A percentile compares a stretch with the other conserved stretches of the same genome.
These are phyloP conservation scores for Wakefieldia striispora DNA, from an alignment of 768 basidiomycete species.

Conservation along the genomic window DNA sequence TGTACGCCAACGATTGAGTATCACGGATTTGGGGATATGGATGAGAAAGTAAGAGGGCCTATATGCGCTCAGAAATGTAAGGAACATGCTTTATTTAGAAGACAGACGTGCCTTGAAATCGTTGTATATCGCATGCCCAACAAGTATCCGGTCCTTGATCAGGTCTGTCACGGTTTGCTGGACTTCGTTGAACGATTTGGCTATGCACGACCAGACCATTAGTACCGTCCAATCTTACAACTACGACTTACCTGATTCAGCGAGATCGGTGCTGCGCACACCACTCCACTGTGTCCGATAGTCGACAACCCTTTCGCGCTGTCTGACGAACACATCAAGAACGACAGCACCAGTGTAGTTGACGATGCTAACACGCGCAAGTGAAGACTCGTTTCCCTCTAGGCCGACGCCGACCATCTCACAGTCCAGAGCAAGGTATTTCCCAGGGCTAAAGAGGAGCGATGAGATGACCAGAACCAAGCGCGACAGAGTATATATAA, in stretches of 20 bases:
- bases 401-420: constrained; percentile 97
- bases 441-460: constrained; percentile 50
- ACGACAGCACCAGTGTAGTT: constrained; percentile 82
- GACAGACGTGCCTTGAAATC: constrained; percentile 64
- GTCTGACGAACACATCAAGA: constrained; percentile 83
- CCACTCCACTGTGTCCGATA: constrained; percentile 92
- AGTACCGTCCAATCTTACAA: neutral
- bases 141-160: constrained; percentile 71
- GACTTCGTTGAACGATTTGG: constrained; percentile 74
- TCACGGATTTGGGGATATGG: constrained; percentile 63
- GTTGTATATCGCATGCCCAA: constrained; percentile 91
- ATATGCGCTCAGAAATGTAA: neutral
- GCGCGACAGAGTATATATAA: neutral
- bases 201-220: constrained; percentile 35
- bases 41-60: constrained; percentile 70
- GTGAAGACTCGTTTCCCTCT: constrained; percentile 75
- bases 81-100: neutral
- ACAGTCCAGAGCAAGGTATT: constrained; percentile 86
- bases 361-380: constrained; percentile 87
- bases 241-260: constrained; percentile 44
- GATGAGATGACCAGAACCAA: constrained; percentile 2
- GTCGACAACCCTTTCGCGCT: constrained; percentile 86
- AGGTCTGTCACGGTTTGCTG: constrained; percentile 77
- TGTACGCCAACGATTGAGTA: constrained; percentile 62
- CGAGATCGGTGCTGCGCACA: constrained; percentile 71